phyloP scores from a whole-genome alignment of 495 filamentous ascomycete genomes.

The Aspergillus funiculosus region DNA sequence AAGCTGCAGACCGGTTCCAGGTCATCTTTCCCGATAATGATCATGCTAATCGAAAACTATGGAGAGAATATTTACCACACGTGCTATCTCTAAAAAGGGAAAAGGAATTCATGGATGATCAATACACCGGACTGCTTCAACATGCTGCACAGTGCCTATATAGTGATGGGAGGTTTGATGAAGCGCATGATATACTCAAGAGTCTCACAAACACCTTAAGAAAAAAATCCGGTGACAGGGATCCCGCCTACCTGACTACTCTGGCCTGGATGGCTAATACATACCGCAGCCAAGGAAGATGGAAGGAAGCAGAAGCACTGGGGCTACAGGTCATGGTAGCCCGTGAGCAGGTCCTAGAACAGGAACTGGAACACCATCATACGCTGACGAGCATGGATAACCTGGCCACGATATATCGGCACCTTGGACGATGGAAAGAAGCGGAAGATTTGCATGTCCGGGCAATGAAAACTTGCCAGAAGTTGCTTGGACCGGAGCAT shows the following conservation, averaged over 20 bases:
- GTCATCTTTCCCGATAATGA: neutral
- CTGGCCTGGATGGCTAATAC: neutral
- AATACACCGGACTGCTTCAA: neutral
- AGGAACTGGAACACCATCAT: neutral
- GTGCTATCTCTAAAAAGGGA: neutral
- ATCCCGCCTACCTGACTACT: neutral
- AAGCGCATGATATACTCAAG: neutral
- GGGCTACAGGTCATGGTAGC: neutral
- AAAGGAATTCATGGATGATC: neutral
- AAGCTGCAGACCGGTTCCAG: neutral
- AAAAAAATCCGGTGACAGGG: neutral
- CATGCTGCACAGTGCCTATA: neutral
- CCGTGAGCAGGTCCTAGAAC: neutral
- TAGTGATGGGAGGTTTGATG: neutral
- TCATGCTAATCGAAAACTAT: neutral
- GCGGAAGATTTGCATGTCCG: neutral
- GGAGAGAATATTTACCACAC: conserved; percentile 6
- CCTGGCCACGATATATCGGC: neutral
- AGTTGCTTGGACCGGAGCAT: conserved; percentile 6
- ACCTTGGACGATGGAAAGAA: neutral
- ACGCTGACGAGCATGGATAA: neutral
- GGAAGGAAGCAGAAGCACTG: conserved; percentile 6
- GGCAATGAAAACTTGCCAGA: neutral
- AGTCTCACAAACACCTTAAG: neutral
- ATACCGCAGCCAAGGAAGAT: neutral